These are phyloP conservation scores for Boletus tomentosulus DNA, from an alignment of 768 basidiomycete species.

Conservation along the genomic window DNA sequence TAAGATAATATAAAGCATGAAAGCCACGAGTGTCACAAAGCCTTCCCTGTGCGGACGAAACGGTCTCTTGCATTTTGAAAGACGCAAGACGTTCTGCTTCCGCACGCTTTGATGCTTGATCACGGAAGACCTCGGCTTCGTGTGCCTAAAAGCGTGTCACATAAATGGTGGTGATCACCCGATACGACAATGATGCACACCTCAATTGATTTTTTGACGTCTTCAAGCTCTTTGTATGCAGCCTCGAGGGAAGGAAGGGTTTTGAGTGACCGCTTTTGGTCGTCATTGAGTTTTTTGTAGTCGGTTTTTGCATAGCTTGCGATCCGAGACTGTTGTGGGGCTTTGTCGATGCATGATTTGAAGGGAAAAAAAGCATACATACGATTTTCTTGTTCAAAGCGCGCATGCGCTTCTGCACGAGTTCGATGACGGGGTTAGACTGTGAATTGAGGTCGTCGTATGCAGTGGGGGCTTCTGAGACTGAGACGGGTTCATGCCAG, in stretches of 20 bases:
- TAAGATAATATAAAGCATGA: too few relatives aligned
- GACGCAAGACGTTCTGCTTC: slow-evolving; percentile 40
- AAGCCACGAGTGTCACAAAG: too few relatives aligned
- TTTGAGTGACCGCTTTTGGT: slow-evolving; percentile 73
- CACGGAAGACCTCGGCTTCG: slow-evolving; percentile 58
- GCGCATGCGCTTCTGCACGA: slow-evolving; percentile 76
- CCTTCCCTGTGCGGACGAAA: slow-evolving; percentile 27
- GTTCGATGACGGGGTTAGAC: slow-evolving; percentile 68
- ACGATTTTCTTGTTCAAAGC: slow-evolving; percentile 82
- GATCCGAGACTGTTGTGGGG: slow-evolving; percentile 57
- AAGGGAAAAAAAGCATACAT: slow-evolving; percentile 27
- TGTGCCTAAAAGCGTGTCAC: slow-evolving; percentile 40
- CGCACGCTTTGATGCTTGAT: slow-evolving; percentile 49
- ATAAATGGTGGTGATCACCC: not conserved
- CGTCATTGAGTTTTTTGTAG: slow-evolving; percentile 75
- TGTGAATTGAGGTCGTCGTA: slow-evolving; percentile 47
- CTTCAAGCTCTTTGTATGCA: slow-evolving; percentile 74
- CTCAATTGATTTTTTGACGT: slow-evolving; percentile 82
- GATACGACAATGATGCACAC: slow-evolving; percentile 48
- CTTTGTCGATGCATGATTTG: slow-evolving; percentile 8
- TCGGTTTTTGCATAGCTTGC: slow-evolving; percentile 65
- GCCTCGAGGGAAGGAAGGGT: slow-evolving; percentile 74
- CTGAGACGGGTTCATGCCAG: slow-evolving; percentile 21
- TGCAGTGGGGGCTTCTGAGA: slow-evolving; percentile 34
- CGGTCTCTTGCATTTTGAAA: slow-evolving; percentile 49